Conservation (phyloP, 257 asterid species). For the Primulina huaijiensis region DNA sequence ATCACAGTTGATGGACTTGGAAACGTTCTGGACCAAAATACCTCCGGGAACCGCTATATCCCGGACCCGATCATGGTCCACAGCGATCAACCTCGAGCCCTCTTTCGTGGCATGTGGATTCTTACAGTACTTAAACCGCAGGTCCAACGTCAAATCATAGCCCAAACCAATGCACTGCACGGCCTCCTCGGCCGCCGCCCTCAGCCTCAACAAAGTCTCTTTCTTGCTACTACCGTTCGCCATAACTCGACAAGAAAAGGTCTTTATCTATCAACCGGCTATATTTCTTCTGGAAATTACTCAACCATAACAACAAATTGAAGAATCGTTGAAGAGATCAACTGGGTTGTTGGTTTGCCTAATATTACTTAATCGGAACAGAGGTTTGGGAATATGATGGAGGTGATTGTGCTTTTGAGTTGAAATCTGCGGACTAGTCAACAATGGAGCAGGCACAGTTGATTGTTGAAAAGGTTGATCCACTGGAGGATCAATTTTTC, state of each 20-base stretch:
- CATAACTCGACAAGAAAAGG: background rate
- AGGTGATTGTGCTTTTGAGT: constrained; percentile 8
- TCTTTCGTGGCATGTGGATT: constrained; percentile 30
- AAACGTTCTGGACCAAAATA: constrained; percentile 62
- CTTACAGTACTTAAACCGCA: constrained; percentile 54
- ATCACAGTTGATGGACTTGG: constrained; percentile 63
- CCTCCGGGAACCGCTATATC: constrained; percentile 76
- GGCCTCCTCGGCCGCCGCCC: constrained; percentile 63
- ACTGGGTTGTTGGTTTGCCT: background rate
- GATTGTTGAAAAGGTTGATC: background rate
- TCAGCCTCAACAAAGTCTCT: constrained; percentile 58
- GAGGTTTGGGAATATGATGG: constrained; percentile 11
- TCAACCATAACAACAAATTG: background rate
- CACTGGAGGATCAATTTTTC: background rate
- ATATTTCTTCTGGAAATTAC: constrained; percentile 4
- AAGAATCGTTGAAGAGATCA: background rate
- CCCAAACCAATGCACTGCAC: constrained; percentile 67
- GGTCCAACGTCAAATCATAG: constrained; percentile 55
- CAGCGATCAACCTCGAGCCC: constrained; percentile 45
- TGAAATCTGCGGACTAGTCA: constrained; percentile 26
- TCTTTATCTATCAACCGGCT: background rate
- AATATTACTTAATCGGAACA: background rate
- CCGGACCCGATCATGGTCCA: constrained; percentile 61
- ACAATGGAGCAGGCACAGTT: background rate
- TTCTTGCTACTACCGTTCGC: constrained; percentile 32